These are phyloP conservation scores for Trichophyton verrucosum DNA, from an alignment of 2,329 filamentous ascomycete species.

Conservation along the genomic window DNA sequence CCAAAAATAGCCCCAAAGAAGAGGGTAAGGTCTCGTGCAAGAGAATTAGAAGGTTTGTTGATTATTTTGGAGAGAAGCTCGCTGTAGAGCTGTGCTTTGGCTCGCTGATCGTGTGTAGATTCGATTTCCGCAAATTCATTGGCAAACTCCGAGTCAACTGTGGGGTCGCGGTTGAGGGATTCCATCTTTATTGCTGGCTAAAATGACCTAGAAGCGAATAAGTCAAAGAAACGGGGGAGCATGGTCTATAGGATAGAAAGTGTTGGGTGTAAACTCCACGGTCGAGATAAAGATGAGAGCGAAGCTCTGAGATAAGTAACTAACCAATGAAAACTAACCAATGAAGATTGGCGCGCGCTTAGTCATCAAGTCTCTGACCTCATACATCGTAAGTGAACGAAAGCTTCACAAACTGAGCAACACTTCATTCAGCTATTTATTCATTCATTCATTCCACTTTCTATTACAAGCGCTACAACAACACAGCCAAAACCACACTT, in stretches of 20 bases:
- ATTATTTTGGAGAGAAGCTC: slow-evolving; percentile 46
- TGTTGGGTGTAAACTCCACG: background rate
- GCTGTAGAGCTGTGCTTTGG: slow-evolving; percentile 46
- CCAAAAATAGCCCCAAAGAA: slow-evolving; percentile 58
- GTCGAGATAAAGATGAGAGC: background rate
- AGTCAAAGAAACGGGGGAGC: background rate
- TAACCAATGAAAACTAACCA: no score
- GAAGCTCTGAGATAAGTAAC: background rate
- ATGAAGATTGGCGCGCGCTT: background rate
- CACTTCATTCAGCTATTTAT: background rate
- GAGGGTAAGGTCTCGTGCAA: slow-evolving; percentile 51
- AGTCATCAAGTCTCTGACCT: background rate
- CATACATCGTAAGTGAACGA: background rate
- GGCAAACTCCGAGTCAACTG: slow-evolving; percentile 40
- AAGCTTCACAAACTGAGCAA: background rate
- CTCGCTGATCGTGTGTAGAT: slow-evolving; percentile 34
- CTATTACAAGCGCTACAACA: background rate
- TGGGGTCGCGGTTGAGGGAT: slow-evolving; percentile 16
- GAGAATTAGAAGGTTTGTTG: slow-evolving; percentile 31
- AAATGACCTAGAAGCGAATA: no score
- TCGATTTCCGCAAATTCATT: slow-evolving; percentile 40
- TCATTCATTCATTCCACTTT: background rate
- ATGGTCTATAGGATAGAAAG: no score
- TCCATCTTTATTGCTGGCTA: background rate
- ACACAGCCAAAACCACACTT: background rate